Base-by-base conservation (phyloP, 371 early-diverging fungal genomes). In the Mucor plumbeus region DNA sequence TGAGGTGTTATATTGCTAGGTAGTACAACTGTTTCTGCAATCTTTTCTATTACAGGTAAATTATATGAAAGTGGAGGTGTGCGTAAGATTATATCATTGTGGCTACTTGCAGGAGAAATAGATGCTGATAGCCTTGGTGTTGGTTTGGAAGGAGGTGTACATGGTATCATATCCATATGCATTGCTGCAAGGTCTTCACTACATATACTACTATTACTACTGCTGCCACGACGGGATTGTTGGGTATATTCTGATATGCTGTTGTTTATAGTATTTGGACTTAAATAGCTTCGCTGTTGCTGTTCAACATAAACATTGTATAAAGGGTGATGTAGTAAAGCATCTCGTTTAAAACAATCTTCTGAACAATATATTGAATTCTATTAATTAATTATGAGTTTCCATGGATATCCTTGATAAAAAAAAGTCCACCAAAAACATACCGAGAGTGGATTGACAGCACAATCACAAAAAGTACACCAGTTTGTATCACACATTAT, bases 331-430 rank as follows among this genome's bases (percentile, higher is more conserved):
- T 59, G 63, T 15, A 11, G 17, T 19, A 68, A 38, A 10, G 73
- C 73, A 34, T 75, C 76, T 40, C 43, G 59, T 54, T 39, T 62
- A 26, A 64, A 58, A 33, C 76, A 75, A 34, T 61, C 64, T 50
- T 75, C 76, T 50, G 70, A 70, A 21, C 76, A 76, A 59, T 76
- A 76, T 10, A 76, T 66, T 3, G 70, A 64, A 31, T 70, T 59
- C 76, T 75, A 50, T 50, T n/a, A 38, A 50, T 15, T 43, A 3
- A 1, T 14, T 4, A 15, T 58, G 15, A 58, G 59, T 47, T 47
- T 17, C 17, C 17, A 26, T 26, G 26, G 26, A 26, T 8, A 19
- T 8, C 17, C 7, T 47, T 10, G 9, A 39, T 5, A 40, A 58
- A 5, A 3, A 3, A 59, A 10, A 31, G 31, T 36, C 8, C 14